Conservation (phyloP, 2,329 filamentous ascomycete species). For the Nothopassalora personata region DNA sequence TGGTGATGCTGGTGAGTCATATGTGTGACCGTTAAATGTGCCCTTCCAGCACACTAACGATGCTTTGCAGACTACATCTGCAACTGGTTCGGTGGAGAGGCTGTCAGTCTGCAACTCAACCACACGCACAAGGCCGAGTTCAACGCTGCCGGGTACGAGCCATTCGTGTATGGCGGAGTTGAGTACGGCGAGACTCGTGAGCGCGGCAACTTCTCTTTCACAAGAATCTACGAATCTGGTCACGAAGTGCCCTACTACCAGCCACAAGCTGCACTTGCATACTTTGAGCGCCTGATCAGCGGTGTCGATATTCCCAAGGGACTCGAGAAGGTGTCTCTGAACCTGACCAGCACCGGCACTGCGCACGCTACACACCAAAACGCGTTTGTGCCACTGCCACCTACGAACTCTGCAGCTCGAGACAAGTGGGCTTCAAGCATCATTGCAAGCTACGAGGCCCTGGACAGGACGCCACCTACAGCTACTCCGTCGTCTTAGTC, state of each 20-base stretch:
- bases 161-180: slow-evolving; percentile 27
- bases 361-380: slow-evolving; percentile 39
- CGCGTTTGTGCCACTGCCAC: slow-evolving; percentile 32
- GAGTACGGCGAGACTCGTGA: slow-evolving; percentile 38
- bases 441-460: slow-evolving; percentile 7
- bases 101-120: slow-evolving; percentile 34
- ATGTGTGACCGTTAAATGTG: neutral
- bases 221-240: slow-evolving; percentile 35
- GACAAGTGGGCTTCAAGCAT: slow-evolving; percentile 10
- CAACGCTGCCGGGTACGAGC: slow-evolving; percentile 24
- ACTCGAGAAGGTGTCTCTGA: slow-evolving; percentile 30
- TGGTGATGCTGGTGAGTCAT: slow-evolving; percentile 17
- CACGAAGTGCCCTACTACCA: slow-evolving; percentile 41
- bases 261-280: slow-evolving; percentile 31
- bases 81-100: slow-evolving; percentile 40
- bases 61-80: slow-evolving; percentile 33
- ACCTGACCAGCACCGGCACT: slow-evolving; percentile 30
- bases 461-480: slow-evolving; percentile 8
- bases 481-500: neutral
- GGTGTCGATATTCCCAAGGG: slow-evolving; percentile 36
- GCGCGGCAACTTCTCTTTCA: slow-evolving; percentile 28
- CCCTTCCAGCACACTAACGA: neutral
- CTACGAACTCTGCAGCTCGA: slow-evolving; percentile 15
- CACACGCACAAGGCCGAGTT: slow-evolving; percentile 34
- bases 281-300: slow-evolving; percentile 29